Evolutionary conservation across 2,329 filamentous ascomycete species (phyloP).

Genomic region (Cladosporium sphaerospermum): DNA sequence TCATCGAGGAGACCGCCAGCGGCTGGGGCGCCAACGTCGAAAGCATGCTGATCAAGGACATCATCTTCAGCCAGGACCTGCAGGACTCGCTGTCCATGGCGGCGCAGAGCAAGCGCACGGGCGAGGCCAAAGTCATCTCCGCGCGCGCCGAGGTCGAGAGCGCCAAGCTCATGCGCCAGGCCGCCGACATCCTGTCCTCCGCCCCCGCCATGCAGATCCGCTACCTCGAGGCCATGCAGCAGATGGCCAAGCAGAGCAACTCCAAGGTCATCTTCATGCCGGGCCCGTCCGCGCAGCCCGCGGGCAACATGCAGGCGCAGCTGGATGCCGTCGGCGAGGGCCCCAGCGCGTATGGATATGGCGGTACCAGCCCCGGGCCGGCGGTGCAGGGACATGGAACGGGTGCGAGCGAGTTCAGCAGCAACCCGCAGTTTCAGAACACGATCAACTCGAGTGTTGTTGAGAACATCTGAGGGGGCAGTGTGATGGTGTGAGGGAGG

Average conservation of each 20-base stretch:
- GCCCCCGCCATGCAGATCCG: slow-evolving; percentile 97
- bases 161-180: slow-evolving; percentile 84
- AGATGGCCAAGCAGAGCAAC: slow-evolving; percentile 92
- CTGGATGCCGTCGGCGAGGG: slow-evolving; percentile 51
- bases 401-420: slow-evolving; percentile 30
- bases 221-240: slow-evolving; percentile 97
- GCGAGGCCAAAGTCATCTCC: slow-evolving; percentile 96
- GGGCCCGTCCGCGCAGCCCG: slow-evolving; percentile 21
- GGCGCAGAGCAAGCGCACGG: slow-evolving; percentile 95
- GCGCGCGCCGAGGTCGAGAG: slow-evolving; percentile 94
- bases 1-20: slow-evolving; percentile 89
- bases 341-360: slow-evolving; percentile 40
- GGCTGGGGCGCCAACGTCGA: slow-evolving; percentile 96
- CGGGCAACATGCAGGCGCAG: slow-evolving; percentile 41
- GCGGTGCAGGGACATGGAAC: slow-evolving; percentile 8
- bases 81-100: slow-evolving; percentile 98
- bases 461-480: slow-evolving; percentile 68
- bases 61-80: slow-evolving; percentile 91
- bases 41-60: slow-evolving; percentile 99
- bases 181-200: slow-evolving; percentile 84
- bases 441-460: slow-evolving; percentile 77
- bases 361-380: slow-evolving; percentile 12
- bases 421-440: slow-evolving; percentile 51
- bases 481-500: neutral
- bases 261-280: slow-evolving; percentile 82